Evolutionary conservation across 805 yeast genomes (phyloP).

Genomic region (Hanseniaspora singularis): DNA sequence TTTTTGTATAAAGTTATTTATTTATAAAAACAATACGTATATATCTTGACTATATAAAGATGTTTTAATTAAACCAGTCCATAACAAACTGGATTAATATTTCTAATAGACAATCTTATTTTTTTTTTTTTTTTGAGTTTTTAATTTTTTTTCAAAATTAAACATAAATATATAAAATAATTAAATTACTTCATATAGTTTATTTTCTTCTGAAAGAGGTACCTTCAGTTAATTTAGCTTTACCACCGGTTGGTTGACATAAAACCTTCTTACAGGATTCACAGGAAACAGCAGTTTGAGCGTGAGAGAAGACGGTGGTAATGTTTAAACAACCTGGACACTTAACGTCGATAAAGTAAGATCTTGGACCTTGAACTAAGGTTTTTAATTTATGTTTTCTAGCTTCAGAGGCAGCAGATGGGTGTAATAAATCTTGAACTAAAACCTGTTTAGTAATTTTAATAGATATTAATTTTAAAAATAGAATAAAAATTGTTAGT

Average conservation of each 20-base stretch:
- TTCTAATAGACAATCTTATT: too few species aligned
- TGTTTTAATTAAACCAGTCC: too few species aligned
- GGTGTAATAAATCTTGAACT: slow-evolving; percentile 98
- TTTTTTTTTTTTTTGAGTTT: too few species aligned
- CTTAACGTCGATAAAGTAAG: slow-evolving; percentile 98
- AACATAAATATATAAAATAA: not conserved
- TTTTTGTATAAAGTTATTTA: slow-evolving; percentile 5
- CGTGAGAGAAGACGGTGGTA: slow-evolving; percentile 99
- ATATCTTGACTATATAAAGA: too few species aligned
- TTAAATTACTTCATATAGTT: slow-evolving; percentile 22
- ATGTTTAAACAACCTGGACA: slow-evolving; percentile 99
- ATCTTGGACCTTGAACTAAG: slow-evolving; percentile 96
- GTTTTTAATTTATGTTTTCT: slow-evolving; percentile 94
- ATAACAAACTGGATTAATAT: too few species aligned
- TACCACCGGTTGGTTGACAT: slow-evolving; percentile 99
- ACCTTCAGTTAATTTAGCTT: slow-evolving; percentile 98
- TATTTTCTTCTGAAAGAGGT: slow-evolving; percentile 99
- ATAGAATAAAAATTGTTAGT: slow-evolving; percentile 20
- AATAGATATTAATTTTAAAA: not conserved
- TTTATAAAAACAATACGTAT: slow-evolving; percentile 1
- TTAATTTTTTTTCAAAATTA: too few species aligned
- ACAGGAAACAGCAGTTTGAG: slow-evolving; percentile 99
- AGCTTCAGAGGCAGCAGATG: slow-evolving; percentile 92
- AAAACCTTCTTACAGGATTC: slow-evolving; percentile 96
- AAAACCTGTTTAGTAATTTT: slow-evolving; percentile 50